These are phyloP conservation scores for Cryptococcus amylolentus DNA, from an alignment of 1,284 basidiomycete species.

Conservation along the genomic window DNA sequence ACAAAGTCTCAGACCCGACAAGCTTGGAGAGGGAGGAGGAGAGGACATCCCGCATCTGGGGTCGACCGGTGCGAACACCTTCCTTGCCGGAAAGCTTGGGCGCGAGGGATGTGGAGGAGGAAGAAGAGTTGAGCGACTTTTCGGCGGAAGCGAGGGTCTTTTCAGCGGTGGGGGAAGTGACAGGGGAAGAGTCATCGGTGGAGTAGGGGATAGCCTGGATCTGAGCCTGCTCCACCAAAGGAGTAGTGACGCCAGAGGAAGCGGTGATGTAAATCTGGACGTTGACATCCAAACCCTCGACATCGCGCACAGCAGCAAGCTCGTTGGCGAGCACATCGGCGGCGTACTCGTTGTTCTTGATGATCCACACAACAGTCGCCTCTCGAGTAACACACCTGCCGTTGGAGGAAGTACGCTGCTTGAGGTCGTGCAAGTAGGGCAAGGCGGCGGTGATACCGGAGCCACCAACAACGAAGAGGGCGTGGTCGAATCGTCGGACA, in stretches of 20 bases:
- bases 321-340: slow-evolving; percentile 26
- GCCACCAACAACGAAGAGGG: slow-evolving; percentile 30
- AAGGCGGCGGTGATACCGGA: slow-evolving; percentile 33
- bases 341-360: slow-evolving; percentile 24
- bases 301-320: slow-evolving; percentile 4
- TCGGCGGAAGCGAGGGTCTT: background rate
- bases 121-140: background rate
- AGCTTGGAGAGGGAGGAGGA: slow-evolving; percentile 4
- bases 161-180: background rate
- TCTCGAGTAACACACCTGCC: slow-evolving; percentile 3
- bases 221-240: background rate
- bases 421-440: slow-evolving; percentile 25
- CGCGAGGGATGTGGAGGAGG: background rate
- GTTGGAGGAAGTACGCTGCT: background rate
- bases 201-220: background rate
- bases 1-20: slow-evolving; percentile 18
- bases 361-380: slow-evolving; percentile 26
- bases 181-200: background rate
- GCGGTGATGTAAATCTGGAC: slow-evolving; percentile 14
- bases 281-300: slow-evolving; percentile 8
- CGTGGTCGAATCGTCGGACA: slow-evolving; percentile 22
- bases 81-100: background rate
- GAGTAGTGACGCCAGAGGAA: background rate
- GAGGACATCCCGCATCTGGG: slow-evolving; percentile 20
- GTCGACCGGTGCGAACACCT: slow-evolving; percentile 15